phyloP scores from a whole-genome alignment of 2,329 filamentous ascomycete genomes.

The Decorospora gaudefroyi region DNA sequence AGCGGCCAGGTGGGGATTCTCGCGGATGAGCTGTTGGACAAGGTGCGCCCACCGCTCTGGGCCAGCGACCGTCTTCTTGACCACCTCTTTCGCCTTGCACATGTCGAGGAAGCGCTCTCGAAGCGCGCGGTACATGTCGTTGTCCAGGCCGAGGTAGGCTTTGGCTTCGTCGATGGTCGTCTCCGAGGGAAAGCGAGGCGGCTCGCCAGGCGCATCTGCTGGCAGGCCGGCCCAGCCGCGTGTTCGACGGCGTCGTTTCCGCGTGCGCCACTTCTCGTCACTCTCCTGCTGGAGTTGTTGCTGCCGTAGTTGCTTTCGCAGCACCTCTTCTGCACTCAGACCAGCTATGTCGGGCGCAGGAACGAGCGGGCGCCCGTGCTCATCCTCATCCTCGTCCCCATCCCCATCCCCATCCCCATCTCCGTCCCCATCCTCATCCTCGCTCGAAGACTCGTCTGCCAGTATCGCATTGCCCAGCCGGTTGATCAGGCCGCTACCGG shows the following conservation, averaged over 20 bases:
- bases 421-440: constrained; percentile 23
- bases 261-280: constrained; percentile 63
- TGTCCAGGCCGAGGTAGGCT: constrained; percentile 67
- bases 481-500: constrained; percentile 29
- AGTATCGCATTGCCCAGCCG: constrained; percentile 38
- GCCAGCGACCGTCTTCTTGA: constrained; percentile 76
- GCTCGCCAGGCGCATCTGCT: constrained; percentile 67
- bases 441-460: constrained; percentile 25
- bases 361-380: constrained; percentile 11
- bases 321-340: constrained; percentile 30
- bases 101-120: constrained; percentile 71
- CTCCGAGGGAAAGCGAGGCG: constrained; percentile 78
- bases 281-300: constrained; percentile 60
- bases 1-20: constrained; percentile 65
- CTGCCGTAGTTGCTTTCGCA: constrained; percentile 37
- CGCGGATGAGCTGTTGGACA: constrained; percentile 68
- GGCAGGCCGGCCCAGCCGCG: constrained; percentile 70
- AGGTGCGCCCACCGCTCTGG: constrained; percentile 73
- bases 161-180: constrained; percentile 81
- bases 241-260: constrained; percentile 70
- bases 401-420: constrained; percentile 1
- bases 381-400: background rate
- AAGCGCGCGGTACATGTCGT: constrained; percentile 64
- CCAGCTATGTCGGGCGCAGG: constrained; percentile 12
- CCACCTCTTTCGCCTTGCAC: constrained; percentile 67